phyloP scores from a whole-genome alignment of 805 yeast species.

The Candida loeiensis region DNA sequence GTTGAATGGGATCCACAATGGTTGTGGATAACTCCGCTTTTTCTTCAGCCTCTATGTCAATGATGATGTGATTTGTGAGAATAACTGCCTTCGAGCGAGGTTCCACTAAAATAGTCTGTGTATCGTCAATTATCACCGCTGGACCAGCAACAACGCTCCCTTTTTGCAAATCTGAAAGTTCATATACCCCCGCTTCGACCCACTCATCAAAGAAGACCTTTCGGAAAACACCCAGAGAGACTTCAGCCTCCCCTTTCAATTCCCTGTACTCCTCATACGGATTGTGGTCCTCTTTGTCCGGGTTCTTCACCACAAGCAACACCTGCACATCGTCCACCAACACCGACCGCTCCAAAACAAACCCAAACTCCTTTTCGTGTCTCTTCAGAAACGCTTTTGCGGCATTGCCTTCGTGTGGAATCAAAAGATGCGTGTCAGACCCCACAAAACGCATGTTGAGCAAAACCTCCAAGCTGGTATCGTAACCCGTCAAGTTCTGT shows the following conservation, averaged over 20 bases:
- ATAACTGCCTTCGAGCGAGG: conserved; percentile 31
- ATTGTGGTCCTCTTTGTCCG: conserved; percentile 13
- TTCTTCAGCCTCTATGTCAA: conserved; percentile 19
- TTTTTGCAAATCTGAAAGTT: conserved; percentile 19
- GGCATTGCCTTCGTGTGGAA: conserved; percentile 32
- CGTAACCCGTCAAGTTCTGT: conserved; percentile 49
- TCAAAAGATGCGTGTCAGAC: conserved; percentile 84
- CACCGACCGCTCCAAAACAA: conserved; percentile 31
- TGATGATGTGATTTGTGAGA: conserved; percentile 23
- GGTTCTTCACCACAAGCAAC: conserved; percentile 16
- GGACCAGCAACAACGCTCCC: conserved; percentile 28
- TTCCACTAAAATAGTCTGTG: conserved; percentile 29
- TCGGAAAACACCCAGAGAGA: no score
- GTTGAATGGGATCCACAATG: conserved; percentile 35
- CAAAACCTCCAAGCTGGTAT: conserved; percentile 56
- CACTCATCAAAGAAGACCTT: conserved; percentile 56
- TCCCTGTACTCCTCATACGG: conserved; percentile 18
- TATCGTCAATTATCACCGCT: conserved; percentile 32
- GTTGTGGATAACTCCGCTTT: conserved; percentile 21
- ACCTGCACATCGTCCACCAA: conserved; percentile 39
- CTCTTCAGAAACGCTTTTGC: conserved; percentile 23
- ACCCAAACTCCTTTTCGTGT: conserved; percentile 36
- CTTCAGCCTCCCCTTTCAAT: no score
- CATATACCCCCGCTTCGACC: conserved; percentile 36
- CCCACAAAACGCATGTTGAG: conserved; percentile 82